Percentiles rank a stretch among this genome's conserved stretches.
Conservation (phyloP, 257 asterid genomes). For the Solanum okadae region DNA sequence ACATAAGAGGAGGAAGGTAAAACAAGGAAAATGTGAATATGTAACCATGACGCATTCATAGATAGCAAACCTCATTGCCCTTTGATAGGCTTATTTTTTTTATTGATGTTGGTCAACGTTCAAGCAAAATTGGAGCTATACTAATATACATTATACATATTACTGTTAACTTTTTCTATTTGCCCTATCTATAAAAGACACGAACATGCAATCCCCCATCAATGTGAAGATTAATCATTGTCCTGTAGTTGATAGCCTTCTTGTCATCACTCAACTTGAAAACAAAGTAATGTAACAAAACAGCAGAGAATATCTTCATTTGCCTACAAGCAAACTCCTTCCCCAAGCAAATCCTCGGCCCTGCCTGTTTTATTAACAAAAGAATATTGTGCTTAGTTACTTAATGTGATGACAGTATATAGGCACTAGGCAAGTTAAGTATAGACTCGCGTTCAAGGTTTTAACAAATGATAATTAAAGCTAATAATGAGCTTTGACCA, state of each 20-base stretch:
- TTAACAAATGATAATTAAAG: neutral
- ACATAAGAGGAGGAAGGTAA: neutral
- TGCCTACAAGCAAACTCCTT: conserved; percentile 51
- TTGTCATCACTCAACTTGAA: conserved; percentile 29
- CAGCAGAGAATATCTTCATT: conserved; percentile 51
- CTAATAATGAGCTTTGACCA: neutral
- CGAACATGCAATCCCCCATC: conserved; percentile 40
- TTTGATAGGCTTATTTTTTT: neutral
- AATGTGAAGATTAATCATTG: conserved; percentile 49
- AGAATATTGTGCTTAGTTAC: neutral
- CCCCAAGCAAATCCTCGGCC: conserved; percentile 48
- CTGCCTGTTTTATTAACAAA: conserved; percentile 28
- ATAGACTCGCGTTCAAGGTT: neutral
- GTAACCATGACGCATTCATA: neutral
- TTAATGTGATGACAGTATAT: neutral
- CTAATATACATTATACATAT: neutral
- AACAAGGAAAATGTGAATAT: neutral
- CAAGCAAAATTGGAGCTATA: too few relatives aligned
- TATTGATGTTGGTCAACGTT: too few relatives aligned
- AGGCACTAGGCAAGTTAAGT: neutral
- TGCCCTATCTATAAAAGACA: conserved; percentile 17
- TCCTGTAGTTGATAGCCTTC: conserved; percentile 31
- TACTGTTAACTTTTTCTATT: neutral
- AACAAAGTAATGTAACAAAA: conserved; percentile 23
- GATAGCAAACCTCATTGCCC: neutral